Percentiles rank a stretch among this genome's conserved stretches.
These are phyloP conservation scores for Psophocarpus tetragonolobus DNA, from an alignment of 306 rosid species.

Conservation along the genomic window DNA sequence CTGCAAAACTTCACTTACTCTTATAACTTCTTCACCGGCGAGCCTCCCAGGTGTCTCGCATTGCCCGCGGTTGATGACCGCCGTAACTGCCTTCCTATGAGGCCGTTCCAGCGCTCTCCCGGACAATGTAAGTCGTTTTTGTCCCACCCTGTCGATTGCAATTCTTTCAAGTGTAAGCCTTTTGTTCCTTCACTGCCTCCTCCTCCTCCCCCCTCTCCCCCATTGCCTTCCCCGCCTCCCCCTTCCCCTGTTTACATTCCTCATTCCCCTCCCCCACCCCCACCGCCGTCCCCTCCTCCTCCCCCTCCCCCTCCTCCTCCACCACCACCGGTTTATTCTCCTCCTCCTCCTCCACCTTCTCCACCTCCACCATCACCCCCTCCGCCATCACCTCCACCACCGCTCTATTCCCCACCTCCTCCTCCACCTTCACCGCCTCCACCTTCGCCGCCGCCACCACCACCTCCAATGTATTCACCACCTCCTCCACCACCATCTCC, in stretches of 20 bases:
- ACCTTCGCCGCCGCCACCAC: slow-evolving; percentile 25
- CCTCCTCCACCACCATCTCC: slow-evolving; percentile 30
- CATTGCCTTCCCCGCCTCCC: slow-evolving; percentile 34
- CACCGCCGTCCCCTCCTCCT: slow-evolving; percentile 42
- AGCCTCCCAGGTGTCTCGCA: slow-evolving; percentile 64
- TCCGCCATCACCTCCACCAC: slow-evolving; percentile 36
- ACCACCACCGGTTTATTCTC: slow-evolving; percentile 31
- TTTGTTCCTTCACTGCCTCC: slow-evolving; percentile 44
- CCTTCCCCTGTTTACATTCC: not conserved
- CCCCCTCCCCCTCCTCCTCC: slow-evolving; percentile 42
- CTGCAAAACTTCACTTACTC: slow-evolving; percentile 79
- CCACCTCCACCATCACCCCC: slow-evolving; percentile 9
- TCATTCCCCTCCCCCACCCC: slow-evolving; percentile 34
- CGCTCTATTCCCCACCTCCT: not conserved
- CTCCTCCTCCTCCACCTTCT: slow-evolving; percentile 19
- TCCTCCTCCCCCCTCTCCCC: slow-evolving; percentile 33
- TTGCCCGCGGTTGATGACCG: slow-evolving; percentile 56
- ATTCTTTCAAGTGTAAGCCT: slow-evolving; percentile 61
- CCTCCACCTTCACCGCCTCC: slow-evolving; percentile 38
- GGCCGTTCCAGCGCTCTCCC: slow-evolving; percentile 67
- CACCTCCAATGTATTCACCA: slow-evolving; percentile 30
- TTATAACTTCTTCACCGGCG: slow-evolving; percentile 81
- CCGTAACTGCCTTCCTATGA: slow-evolving; percentile 66
- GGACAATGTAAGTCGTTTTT: slow-evolving; percentile 67
- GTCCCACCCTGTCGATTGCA: slow-evolving; percentile 73